Base-by-base conservation (phyloP, 2,329 filamentous ascomycete genomes). In the Cytospora mali region DNA sequence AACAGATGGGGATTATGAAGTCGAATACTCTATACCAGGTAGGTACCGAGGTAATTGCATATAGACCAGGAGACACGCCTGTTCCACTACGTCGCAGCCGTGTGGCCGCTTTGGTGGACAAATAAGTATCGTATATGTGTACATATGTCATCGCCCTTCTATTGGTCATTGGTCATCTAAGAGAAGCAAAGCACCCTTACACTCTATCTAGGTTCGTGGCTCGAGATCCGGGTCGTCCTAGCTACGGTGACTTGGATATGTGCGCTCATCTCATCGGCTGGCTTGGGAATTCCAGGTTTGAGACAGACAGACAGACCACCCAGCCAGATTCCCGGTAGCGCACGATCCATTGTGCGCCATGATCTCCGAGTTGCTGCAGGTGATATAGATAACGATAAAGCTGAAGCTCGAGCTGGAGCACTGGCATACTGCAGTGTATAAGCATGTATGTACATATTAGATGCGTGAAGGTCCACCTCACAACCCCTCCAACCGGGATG, bases 381-480 rank as follows among this genome's bases (percentile, higher is more conserved):
- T 54, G 49, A 62, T 60, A 42, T 50, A 27, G 49, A 51, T 57
- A 64, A 53, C 62, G 62, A 64, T 64, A 64, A 64, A 64, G 58
- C 62, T 64, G 39, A 31, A 50, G 62, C 56, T 53, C 42, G 23
- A 61, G 53, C 55, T 49, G 14, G 28, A 39, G 23, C 18, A 29
- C 21, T 31, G 48, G 58, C 16, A 56, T 49, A 49, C 29, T 50
- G 51, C 51, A 33, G 51, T 27, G 51, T n/a, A 18, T 33, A n/a
- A 18, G 28, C 27, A 58, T n/a, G 18, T 23, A 33, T 49, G 29
- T 31, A 31, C 29, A 31, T 31, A 31, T 31, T 31, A 13, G n/a
- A 35, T 33, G 35, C 21, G 28, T 21, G 53, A 57, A 23, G 18
- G 1, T 5, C 31, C 39, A 28, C 39, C 49, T 27, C 35, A 58